phyloP scores from a whole-genome alignment of 768 basidiomycete species.

The Kondoa subrosea region DNA sequence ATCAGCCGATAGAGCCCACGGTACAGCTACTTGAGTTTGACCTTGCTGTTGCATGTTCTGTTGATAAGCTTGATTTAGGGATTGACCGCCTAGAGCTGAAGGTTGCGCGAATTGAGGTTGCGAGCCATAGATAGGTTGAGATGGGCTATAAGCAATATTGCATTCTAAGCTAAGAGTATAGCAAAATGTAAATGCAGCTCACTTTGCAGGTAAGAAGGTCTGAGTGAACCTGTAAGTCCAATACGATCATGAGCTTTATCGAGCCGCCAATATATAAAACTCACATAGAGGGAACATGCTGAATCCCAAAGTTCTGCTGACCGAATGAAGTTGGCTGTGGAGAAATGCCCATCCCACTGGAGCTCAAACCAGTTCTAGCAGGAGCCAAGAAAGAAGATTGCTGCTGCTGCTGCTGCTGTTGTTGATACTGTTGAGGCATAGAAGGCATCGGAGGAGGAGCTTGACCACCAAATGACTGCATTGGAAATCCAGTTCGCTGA shows the following conservation, averaged over 20 bases:
- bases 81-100: conserved; percentile 46
- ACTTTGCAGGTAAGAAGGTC: conserved; percentile 10
- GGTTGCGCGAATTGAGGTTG: conserved; percentile 19
- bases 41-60: conserved; percentile 61
- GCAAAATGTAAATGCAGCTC: neutral
- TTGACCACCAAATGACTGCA: conserved; percentile 35
- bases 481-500: conserved; percentile 44
- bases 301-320: conserved; percentile 30
- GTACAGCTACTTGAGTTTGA: conserved; percentile 48
- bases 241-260: conserved; percentile 37
- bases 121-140: neutral
- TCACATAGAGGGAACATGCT: conserved; percentile 44
- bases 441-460: conserved; percentile 2
- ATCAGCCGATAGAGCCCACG: conserved; percentile 68
- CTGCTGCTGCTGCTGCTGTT: conserved; percentile 13
- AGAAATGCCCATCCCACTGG: conserved; percentile 5
- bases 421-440: conserved; percentile 12
- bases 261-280: conserved; percentile 39
- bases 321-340: conserved; percentile 18
- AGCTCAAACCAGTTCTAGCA: neutral
- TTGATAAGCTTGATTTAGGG: conserved; percentile 68
- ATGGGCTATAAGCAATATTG: conserved; percentile 19
- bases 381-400: neutral
- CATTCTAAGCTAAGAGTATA: too few relatives aligned
- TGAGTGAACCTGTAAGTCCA: conserved; percentile 21